These are phyloP conservation scores for Musa balbisiana DNA, from an alignment of 202 grass and related monocot genomes.

Conservation along the genomic window DNA sequence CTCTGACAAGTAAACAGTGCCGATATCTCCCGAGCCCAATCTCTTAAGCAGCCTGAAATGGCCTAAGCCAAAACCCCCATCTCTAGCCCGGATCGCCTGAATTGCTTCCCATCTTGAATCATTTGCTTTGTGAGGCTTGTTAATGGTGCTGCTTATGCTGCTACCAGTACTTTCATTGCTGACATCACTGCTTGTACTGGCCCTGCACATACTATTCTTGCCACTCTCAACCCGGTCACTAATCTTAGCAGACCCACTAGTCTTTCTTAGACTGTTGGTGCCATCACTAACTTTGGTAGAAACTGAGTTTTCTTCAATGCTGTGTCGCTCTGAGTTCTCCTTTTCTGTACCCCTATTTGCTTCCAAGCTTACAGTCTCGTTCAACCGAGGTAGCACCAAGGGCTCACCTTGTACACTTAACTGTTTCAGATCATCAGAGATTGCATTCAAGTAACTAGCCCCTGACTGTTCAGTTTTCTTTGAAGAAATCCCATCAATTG, in stretches of 20 bases:
- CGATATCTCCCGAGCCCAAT: constrained; percentile 8
- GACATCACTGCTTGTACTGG: constrained; percentile 6
- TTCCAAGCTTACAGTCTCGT: neutral
- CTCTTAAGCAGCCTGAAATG: constrained; percentile 10
- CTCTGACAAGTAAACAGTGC: constrained; percentile 11
- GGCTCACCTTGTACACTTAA: neutral
- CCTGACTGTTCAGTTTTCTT: neutral
- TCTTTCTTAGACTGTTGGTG: neutral
- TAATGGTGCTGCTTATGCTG: constrained; percentile 3
- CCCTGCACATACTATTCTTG: constrained; percentile 8
- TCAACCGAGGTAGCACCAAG: neutral
- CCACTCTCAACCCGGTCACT: constrained; percentile 1
- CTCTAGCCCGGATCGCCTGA: constrained; percentile 1
- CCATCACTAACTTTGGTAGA: neutral
- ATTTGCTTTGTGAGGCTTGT: constrained; percentile 11
- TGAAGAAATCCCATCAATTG: neutral
- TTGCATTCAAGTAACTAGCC: neutral
- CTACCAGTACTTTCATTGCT: constrained; percentile 5
- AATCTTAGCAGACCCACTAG: neutral
- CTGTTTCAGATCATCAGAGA: neutral
- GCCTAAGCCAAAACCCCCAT: constrained; percentile 2
- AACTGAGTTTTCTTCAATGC: neutral
- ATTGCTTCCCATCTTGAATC: constrained; percentile 14
- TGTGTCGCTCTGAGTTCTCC: neutral
- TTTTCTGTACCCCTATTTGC: neutral